Percentiles rank a stretch among this genome's conserved stretches.
Conservation (phyloP, 768 basidiomycete genomes). For the Neoboletus subvelutipes region DNA sequence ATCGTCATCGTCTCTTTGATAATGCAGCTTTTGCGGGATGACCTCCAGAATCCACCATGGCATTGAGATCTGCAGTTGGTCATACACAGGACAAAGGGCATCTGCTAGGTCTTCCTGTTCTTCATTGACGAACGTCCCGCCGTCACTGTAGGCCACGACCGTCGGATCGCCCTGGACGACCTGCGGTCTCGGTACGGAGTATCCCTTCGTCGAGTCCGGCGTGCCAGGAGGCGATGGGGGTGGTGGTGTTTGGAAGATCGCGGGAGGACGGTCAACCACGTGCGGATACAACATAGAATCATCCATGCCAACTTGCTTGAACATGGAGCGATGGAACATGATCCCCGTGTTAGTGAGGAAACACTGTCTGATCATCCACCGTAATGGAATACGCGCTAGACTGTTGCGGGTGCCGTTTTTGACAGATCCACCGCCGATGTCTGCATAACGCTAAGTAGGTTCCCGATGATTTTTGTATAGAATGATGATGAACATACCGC, state of each 20-base stretch:
- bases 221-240: constrained; percentile 14
- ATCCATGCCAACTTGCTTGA: constrained; percentile 48
- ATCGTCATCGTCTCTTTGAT: constrained; percentile 26
- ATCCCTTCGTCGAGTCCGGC: constrained; percentile 10
- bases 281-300: constrained; percentile 44
- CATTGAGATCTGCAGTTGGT: constrained; percentile 49
- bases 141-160: constrained; percentile 19
- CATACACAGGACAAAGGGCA: constrained; percentile 50
- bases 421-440: constrained; percentile 74
- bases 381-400: constrained; percentile 68
- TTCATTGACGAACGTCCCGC: constrained; percentile 38
- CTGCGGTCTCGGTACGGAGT: constrained; percentile 15
- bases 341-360: constrained; percentile 58
- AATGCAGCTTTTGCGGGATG: constrained; percentile 38
- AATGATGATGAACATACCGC: constrained; percentile 45
- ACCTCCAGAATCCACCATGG: constrained; percentile 70
- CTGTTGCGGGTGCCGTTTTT: constrained; percentile 54
- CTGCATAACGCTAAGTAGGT: constrained; percentile 34
- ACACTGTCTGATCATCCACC: constrained; percentile 76
- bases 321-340: constrained; percentile 48
- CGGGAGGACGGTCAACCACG: constrained; percentile 43
- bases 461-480: neutral
- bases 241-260: constrained; percentile 29
- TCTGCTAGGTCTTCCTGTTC: constrained; percentile 67
- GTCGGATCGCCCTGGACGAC: constrained; percentile 11